Base-by-base conservation (phyloP, 2,329 filamentous ascomycete species). In the Pseudogymnoascus sp. region DNA sequence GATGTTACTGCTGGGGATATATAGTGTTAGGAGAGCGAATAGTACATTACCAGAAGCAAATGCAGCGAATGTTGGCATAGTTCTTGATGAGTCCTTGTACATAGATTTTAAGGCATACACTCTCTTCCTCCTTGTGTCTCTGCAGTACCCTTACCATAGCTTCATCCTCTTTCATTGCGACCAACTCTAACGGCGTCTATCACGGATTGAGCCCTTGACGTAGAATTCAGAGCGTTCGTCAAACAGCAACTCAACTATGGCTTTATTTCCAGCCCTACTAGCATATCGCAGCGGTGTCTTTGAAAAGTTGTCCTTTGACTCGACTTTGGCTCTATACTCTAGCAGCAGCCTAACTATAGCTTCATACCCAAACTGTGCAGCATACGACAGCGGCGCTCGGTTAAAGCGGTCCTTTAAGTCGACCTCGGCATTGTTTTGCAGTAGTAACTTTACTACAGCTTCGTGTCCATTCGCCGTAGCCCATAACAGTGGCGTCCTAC, bases 391-490 rank as follows among this genome's bases (percentile, higher is more conserved):
- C 42, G 46, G 29, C 3, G 72, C 74, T 17, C 68, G 67, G 0
- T 71, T 73, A 29, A 70, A 11, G 5, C 6, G 42, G 53, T 62
- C 46, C 50, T 50, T 53, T n/a, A 38, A 2, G 5, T 67, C 40
- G n/a, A 61, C 11, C 4, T 66, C 62, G 13, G 53, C 64, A 11
- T 53, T 50, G 21, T 59, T 2, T 7, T 13, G 37, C 3, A 66
- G 64, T 17, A 67, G 26, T 3, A 63, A 17, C 37, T 63, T 62
- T 10, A 67, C 59, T 15, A 65, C 9, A 15, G 17, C n/a, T 53
- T 17, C 46, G 7, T 31, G 15, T 4, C 23, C 23, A 31, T 53
- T 11, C 7, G 15, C 15, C n/a, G 44, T 7, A 5, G 44, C 44
- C 15, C 4, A 17, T 2, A 29, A 3, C 3, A 50, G 44, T 21